Evolutionary conservation across 75 land plant genomes (phyloP), one percentile per base, ranked within the genome.

Genomic region (Sequoiadendron giganteum): DNA sequence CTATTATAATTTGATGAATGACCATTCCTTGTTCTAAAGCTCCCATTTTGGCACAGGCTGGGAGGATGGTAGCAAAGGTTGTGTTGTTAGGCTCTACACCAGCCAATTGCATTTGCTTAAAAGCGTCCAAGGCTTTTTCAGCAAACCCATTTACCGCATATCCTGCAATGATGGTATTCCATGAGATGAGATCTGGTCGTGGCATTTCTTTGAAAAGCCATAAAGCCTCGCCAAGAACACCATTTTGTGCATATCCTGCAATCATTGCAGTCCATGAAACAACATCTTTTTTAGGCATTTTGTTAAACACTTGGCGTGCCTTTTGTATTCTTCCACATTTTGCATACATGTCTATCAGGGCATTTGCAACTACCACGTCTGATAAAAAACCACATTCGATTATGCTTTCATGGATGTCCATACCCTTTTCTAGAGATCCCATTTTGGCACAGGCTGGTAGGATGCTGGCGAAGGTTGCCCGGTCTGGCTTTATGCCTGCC

Each of bases 41-140:
- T 10, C 14, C 54, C 54, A 52, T 52, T 52, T 52, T 11, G 54
- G 54, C 54, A 52, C 54, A 52, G 54, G 15, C 54, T 52, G 54
- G 15, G 15, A 52, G 54, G 54, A 52, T 52, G 54, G 10, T 52
- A 14, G 54, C 54, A 52, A 52, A 10, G 54, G 54, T 13, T 10
- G 54, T 52, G 54, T 14, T 11, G 54, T 52, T 52, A 1, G 54
- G 54, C 54, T 52, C 54, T 52, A 52, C 54, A 52, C 54, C 54
- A 11, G 54, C 54, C 54, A 52, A 52, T 11, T 52, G 77, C 92
- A 91, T 91, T 85, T 49, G 40, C 13, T 72, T 78, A 34, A 87
- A 73, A 87, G 89, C 87, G 65, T 45, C 83, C 56, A 89, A 87
- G 25, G 82, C 82, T 39, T 79, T 40, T 21, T 79, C 82, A 38